Evolutionary conservation across 352 stramenopile species (phyloP).

Genomic region (Peronosclerospora sorghi): DNA sequence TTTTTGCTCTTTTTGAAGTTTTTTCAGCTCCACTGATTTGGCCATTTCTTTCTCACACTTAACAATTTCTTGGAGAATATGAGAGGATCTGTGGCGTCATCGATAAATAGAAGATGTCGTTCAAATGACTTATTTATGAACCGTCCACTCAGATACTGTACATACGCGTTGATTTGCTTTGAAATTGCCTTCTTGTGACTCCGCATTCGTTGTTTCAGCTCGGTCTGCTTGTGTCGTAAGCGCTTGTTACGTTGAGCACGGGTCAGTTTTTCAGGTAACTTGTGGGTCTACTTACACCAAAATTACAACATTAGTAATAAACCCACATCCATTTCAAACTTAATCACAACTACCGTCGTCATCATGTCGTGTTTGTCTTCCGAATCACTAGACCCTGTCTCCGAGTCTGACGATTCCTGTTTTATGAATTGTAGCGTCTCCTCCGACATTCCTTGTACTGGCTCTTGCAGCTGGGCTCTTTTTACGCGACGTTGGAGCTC

Average conservation of each 20-base stretch:
- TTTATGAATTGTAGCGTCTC: slow-evolving; percentile 79
- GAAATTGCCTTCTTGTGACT: slow-evolving; percentile 61
- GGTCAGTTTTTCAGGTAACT: slow-evolving; percentile 51
- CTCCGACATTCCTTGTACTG: slow-evolving; percentile 54
- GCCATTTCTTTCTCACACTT: slow-evolving; percentile 51
- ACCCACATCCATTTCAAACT: neutral
- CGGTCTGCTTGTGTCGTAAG: slow-evolving; percentile 68
- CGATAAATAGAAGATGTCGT: neutral
- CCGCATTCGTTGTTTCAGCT: slow-evolving; percentile 50
- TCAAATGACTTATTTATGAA: too few species aligned
- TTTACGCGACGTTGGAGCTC: slow-evolving; percentile 55
- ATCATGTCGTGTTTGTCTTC: slow-evolving; percentile 29
- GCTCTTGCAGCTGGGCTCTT: slow-evolving; percentile 31
- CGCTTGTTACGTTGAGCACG: slow-evolving; percentile 68
- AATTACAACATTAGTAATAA: neutral
- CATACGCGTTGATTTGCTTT: slow-evolving; percentile 83
- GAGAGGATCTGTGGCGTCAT: slow-evolving; percentile 27
- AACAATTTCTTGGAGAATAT: slow-evolving; percentile 60
- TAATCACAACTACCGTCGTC: slow-evolving; percentile 10
- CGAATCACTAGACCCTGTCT: slow-evolving; percentile 28
- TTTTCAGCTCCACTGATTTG: slow-evolving; percentile 70
- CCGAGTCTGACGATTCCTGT: slow-evolving; percentile 33
- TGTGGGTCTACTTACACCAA: slow-evolving; percentile 13
- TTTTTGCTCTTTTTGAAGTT: slow-evolving; percentile 63
- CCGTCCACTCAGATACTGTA: neutral